phyloP scores from a whole-genome alignment of 805 yeast genomes.

The Candida nemodendra region DNA sequence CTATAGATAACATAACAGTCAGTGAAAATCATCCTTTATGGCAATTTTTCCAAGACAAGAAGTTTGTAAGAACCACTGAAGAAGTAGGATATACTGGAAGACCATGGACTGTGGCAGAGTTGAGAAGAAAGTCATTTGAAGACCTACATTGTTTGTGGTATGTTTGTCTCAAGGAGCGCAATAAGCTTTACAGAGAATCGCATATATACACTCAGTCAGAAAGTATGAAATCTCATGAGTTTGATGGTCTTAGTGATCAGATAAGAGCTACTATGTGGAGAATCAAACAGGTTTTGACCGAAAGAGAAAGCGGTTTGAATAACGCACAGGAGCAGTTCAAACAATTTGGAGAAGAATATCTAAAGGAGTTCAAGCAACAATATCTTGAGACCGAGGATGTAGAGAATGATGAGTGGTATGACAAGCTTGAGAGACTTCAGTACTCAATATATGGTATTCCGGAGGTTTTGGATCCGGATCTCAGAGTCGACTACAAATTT shows the following conservation, averaged over 20 bases:
- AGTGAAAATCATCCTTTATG: slow-evolving; percentile 90
- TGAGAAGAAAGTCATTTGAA: slow-evolving; percentile 86
- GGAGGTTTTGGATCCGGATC: slow-evolving; percentile 59
- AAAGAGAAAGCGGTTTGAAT: slow-evolving; percentile 71
- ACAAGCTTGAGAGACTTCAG: slow-evolving; percentile 74
- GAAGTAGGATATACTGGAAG: slow-evolving; percentile 59
- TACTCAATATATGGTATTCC: slow-evolving; percentile 82
- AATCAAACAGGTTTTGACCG: slow-evolving; percentile 83
- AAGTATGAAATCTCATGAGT: slow-evolving; percentile 23
- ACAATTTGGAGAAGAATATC: slow-evolving; percentile 44
- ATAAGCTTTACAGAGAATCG: slow-evolving; percentile 71
- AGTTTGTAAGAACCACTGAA: slow-evolving; percentile 56
- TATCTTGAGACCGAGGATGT: slow-evolving; percentile 58
- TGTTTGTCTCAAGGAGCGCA: slow-evolving; percentile 77
- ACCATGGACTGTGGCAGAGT: slow-evolving; percentile 84
- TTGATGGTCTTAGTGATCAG: slow-evolving; percentile 33
- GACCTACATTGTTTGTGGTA: slow-evolving; percentile 94
- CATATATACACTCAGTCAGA: slow-evolving; percentile 49
- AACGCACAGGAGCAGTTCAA: slow-evolving; percentile 51
- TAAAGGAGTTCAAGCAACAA: slow-evolving; percentile 54
- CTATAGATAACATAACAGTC: slow-evolving; percentile 67
- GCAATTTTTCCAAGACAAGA: slow-evolving; percentile 77
- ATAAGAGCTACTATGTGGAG: slow-evolving; percentile 68
- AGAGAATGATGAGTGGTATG: slow-evolving; percentile 58
- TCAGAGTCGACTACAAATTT: slow-evolving; percentile 57